These are phyloP conservation scores for Eucalyptus victrix DNA, from an alignment of 345 rosid genomes.

Conservation along the genomic window DNA sequence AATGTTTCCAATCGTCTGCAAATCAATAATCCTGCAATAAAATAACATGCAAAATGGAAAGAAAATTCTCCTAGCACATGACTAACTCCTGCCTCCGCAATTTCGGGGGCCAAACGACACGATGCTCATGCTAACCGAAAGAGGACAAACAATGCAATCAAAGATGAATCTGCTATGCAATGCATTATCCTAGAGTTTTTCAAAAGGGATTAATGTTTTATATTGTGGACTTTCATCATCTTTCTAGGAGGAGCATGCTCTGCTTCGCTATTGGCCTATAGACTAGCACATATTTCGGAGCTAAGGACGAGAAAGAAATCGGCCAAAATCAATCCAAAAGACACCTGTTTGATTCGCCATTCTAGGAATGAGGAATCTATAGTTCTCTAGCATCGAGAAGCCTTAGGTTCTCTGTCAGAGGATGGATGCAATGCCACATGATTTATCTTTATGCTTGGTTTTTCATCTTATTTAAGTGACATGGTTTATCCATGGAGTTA, in stretches of 20 bases:
- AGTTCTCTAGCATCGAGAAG: not conserved
- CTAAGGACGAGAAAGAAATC: not conserved
- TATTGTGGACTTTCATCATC: not conserved
- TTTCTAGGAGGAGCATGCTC: not conserved
- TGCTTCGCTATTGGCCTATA: not conserved
- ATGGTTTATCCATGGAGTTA: not conserved
- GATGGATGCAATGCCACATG: not conserved
- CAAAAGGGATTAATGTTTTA: not conserved
- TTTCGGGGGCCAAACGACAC: not conserved
- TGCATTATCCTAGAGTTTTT: not conserved
- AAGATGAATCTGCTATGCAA: not conserved
- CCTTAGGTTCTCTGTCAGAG: not conserved
- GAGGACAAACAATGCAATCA: not conserved
- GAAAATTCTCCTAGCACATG: not conserved
- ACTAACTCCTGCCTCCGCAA: not conserved
- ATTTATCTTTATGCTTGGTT: not conserved
- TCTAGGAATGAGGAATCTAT: not conserved
- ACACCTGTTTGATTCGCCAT: not conserved
- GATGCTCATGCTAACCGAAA: not conserved
- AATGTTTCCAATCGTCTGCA: fast-evolving
- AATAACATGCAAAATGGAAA: not conserved
- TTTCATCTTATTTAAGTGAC: not conserved
- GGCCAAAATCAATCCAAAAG: not conserved
- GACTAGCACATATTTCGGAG: not conserved
- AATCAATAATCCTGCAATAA: fast-evolving